Percentiles rank a stretch among this genome's conserved stretches.
Evolutionary conservation across 78 protist species (phyloP).

Genomic region (Dictyostelium intermedium): DNA sequence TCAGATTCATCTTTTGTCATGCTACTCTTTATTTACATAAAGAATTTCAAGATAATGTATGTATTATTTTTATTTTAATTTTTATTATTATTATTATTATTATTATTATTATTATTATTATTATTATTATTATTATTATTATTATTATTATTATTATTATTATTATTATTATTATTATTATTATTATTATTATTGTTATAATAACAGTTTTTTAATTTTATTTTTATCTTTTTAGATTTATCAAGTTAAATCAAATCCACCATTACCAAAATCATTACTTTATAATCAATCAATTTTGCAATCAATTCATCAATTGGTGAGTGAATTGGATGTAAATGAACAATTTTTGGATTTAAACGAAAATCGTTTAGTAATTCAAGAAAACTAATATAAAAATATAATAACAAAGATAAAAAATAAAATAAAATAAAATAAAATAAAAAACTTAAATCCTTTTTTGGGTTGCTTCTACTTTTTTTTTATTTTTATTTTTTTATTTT

Average conservation of each 20-base stretch:
- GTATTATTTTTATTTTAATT: not conserved
- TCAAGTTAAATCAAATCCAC: slow-evolving; percentile 29
- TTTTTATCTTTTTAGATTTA: not conserved
- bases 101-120: not conserved
- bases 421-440: not conserved
- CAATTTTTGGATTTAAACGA: slow-evolving; percentile 9
- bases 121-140: not conserved
- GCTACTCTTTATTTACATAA: slow-evolving; percentile 44
- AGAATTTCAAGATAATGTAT: slow-evolving; percentile 60
- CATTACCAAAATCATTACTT: slow-evolving; percentile 15
- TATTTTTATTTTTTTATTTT: not conserved
- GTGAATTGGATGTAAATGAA: slow-evolving; percentile 12
- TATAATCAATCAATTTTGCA: not conserved
- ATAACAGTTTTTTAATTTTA: not conserved
- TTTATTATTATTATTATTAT: not conserved
- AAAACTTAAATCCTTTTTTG: too few relatives aligned
- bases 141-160: too few relatives aligned
- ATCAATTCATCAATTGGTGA: not conserved
- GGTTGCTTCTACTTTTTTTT: not conserved
- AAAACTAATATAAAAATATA: not conserved
- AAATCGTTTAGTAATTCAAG: not conserved
- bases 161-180: not conserved
- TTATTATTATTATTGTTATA: too few relatives aligned
- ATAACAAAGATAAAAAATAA: not conserved
- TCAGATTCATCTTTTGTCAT: slow-evolving; percentile 77